Evolutionary conservation across 164 flowering plant genomes (phyloP).

Genomic region (Piper longum): DNA sequence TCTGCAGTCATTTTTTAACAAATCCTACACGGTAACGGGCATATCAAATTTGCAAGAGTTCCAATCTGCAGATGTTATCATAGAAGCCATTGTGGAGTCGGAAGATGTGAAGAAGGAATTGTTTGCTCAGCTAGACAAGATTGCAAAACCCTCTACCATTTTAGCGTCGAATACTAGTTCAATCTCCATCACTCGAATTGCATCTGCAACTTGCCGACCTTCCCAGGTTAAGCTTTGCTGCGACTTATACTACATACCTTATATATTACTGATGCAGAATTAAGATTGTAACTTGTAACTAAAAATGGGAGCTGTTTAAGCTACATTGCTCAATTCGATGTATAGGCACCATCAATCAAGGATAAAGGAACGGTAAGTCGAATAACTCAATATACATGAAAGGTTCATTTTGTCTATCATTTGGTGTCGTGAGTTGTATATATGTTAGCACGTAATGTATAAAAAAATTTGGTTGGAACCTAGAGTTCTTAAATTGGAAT

Average conservation of each 20-base stretch:
- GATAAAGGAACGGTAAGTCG: too few relatives aligned
- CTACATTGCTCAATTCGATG: too few relatives aligned
- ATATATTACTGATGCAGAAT: not conserved
- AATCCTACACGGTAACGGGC: slow-evolving; percentile 27
- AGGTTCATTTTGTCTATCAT: too few relatives aligned
- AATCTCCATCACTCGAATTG: slow-evolving; percentile 82
- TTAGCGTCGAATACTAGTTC: slow-evolving; percentile 98
- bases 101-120: slow-evolving; percentile 74
- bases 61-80: slow-evolving; percentile 44
- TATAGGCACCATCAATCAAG: too few relatives aligned
- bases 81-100: slow-evolving; percentile 94
- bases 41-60: slow-evolving; percentile 55
- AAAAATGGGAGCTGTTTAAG: too few relatives aligned
- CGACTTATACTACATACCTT: not conserved
- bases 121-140: slow-evolving; percentile 54
- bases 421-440: too few relatives aligned
- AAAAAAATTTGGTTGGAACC: too few relatives aligned
- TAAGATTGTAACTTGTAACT: not conserved
- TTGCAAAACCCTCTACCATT: slow-evolving; percentile 54
- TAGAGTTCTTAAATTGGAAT: too few relatives aligned
- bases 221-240: slow-evolving; percentile 37
- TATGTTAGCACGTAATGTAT: too few relatives aligned
- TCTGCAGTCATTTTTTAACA: slow-evolving; percentile 32
- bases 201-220: slow-evolving; percentile 61
- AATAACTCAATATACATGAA: too few relatives aligned